Percentiles rank a stretch among this genome's conserved stretches.
Evolutionary conservation across 1,284 basidiomycete genomes (phyloP).

Genomic region (Puccinia hordei): DNA sequence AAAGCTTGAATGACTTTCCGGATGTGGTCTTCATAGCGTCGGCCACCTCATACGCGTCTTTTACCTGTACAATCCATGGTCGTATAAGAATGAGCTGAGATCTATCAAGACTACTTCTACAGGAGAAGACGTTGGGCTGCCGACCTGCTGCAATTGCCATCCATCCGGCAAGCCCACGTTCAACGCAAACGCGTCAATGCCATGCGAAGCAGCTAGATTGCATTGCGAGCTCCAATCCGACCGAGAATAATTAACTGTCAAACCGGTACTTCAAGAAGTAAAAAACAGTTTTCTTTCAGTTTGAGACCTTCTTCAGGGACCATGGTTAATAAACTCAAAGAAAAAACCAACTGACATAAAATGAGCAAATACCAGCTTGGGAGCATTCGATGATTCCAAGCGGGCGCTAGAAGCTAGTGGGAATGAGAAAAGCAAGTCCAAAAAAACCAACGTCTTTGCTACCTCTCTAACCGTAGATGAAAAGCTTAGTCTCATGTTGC

Average conservation of each 20-base stretch:
- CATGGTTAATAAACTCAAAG: not conserved
- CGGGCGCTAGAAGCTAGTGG: not conserved
- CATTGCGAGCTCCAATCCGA: constrained; percentile 36
- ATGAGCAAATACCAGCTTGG: constrained; percentile 48
- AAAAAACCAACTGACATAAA: constrained; percentile 37
- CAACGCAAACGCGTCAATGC: constrained; percentile 41
- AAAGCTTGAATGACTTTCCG: constrained; percentile 34
- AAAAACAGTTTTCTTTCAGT: not conserved
- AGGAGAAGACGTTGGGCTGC: not conserved
- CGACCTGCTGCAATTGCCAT: constrained; percentile 45
- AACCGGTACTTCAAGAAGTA: constrained; percentile 23
- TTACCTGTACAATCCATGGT: not conserved
- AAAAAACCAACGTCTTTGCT: constrained; percentile 7
- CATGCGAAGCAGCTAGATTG: constrained; percentile 22
- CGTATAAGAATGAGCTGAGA: not conserved
- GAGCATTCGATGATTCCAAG: not conserved
- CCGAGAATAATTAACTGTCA: constrained; percentile 40
- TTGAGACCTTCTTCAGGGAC: not conserved
- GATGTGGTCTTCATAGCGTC: constrained; percentile 8
- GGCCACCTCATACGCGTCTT: constrained; percentile 28
- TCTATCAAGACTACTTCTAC: not conserved
- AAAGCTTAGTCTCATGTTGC: not conserved
- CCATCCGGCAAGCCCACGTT: constrained; percentile 39
- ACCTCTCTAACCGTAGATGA: not conserved
- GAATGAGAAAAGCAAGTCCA: constrained; percentile 11